phyloP scores from a whole-genome alignment of 257 asterid species.

The Cordia subcordata region DNA sequence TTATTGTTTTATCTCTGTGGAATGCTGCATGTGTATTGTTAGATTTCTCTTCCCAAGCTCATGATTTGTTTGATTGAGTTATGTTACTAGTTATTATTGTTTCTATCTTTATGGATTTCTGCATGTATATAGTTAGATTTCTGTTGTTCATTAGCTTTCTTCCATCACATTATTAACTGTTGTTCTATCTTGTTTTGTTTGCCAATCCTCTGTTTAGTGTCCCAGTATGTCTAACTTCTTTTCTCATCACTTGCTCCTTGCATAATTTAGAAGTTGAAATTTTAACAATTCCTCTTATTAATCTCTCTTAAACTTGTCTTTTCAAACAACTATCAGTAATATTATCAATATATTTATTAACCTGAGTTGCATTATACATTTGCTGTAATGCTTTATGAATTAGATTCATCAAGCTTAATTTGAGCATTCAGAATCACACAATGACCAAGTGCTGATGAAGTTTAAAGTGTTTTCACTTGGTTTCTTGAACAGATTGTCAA shows the following conservation, averaged over 20 bases:
- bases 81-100: background rate
- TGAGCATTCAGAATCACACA: background rate
- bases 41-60: background rate
- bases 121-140: background rate
- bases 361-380: too few relatives aligned
- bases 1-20: background rate
- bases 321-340: too few relatives aligned
- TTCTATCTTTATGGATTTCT: background rate
- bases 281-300: too few relatives aligned
- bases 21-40: background rate
- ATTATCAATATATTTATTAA: too few relatives aligned
- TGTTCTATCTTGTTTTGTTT: too few relatives aligned
- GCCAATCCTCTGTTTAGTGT: too few relatives aligned
- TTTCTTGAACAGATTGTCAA: constrained; percentile 62
- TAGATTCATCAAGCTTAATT: background rate
- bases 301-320: too few relatives aligned
- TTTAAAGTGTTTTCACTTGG: constrained; percentile 17
- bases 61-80: background rate
- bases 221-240: too few relatives aligned
- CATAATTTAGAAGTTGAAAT: too few relatives aligned
- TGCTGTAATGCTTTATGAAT: too few relatives aligned
- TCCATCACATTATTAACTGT: too few relatives aligned
- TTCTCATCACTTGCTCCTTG: too few relatives aligned
- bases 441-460: background rate
- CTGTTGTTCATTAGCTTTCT: background rate